Conservation (phyloP, 768 basidiomycete genomes). For the Leccinellum albellum region DNA sequence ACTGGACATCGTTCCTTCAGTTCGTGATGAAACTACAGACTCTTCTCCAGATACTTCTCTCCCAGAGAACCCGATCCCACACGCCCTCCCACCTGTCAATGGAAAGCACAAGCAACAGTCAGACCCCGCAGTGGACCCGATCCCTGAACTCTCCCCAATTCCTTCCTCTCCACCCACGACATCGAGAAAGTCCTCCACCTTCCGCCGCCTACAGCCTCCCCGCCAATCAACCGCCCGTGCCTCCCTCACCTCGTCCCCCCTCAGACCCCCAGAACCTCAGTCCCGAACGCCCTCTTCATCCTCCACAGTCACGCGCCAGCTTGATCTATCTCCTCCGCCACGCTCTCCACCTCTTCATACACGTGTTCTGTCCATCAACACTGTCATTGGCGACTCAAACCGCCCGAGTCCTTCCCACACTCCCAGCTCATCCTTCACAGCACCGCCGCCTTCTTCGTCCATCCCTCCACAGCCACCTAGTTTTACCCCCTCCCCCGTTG, state of each 20-base stretch:
- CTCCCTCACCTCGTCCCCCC: constrained; percentile 32
- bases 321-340: constrained; percentile 20
- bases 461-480: constrained; percentile 13
- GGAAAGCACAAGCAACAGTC: constrained; percentile 7
- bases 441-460: constrained; percentile 1
- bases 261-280: constrained; percentile 28
- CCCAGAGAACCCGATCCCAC: background rate
- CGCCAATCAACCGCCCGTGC: constrained; percentile 22
- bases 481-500: constrained; percentile 19
- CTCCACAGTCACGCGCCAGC: constrained; percentile 20
- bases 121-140: constrained; percentile 2
- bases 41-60: background rate
- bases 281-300: constrained; percentile 17
- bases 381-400: constrained; percentile 11
- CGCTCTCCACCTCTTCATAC: constrained; percentile 27
- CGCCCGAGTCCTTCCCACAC: constrained; percentile 12
- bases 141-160: constrained; percentile 9
- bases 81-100: no score
- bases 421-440: background rate
- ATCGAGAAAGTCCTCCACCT: constrained; percentile 42
- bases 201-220: constrained; percentile 46
- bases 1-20: constrained; percentile 3
- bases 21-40: background rate
- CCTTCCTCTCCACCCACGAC: background rate
- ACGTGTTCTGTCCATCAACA: constrained; percentile 32